Percentiles rank a stretch among this genome's conserved stretches.
phyloP scores from a whole-genome alignment of 345 rosid genomes.

The Eutrema japonicum region DNA sequence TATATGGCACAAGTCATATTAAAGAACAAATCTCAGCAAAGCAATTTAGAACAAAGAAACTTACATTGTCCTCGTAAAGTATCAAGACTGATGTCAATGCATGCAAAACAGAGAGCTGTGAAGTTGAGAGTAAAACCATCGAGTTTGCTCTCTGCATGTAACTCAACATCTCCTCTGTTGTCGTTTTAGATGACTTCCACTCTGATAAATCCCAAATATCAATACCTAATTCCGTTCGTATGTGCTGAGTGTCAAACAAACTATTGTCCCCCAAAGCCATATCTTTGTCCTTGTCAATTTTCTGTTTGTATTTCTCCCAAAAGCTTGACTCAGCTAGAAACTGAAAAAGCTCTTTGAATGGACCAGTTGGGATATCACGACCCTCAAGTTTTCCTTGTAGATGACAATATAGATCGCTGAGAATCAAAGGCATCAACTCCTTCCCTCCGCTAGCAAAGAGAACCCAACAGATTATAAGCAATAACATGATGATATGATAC shows the following conservation, averaged over 20 bases:
- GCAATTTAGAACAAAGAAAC: conserved; percentile 45
- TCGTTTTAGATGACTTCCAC: conserved; percentile 71
- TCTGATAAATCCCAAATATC: conserved; percentile 78
- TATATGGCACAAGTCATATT: conserved; percentile 15
- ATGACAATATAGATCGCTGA: conserved; percentile 79
- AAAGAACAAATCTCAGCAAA: conserved; percentile 22
- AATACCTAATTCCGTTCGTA: conserved; percentile 62
- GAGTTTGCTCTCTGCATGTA: conserved; percentile 70
- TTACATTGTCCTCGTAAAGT: conserved; percentile 63
- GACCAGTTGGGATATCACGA: conserved; percentile 77
- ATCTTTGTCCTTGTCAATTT: conserved; percentile 39
- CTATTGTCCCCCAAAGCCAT: conserved; percentile 41
- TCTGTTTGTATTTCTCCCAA: conserved; percentile 58
- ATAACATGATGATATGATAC: conserved; percentile 1
- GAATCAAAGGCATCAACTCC: conserved; percentile 64
- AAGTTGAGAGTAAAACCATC: conserved; percentile 63
- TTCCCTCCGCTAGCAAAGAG: conserved; percentile 68
- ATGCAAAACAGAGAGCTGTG: conserved; percentile 65
- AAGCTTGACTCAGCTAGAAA: conserved; percentile 62
- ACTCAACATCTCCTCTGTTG: conserved; percentile 64
- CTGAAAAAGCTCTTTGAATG: conserved; percentile 81
- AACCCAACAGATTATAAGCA: conserved; percentile 29
- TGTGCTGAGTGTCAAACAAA: conserved; percentile 53
- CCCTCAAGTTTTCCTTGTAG: conserved; percentile 91
- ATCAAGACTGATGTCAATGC: conserved; percentile 65